A percentile compares a stretch with the other conserved stretches of the same genome.
Evolutionary conservation across 495 filamentous ascomycete genomes (phyloP).

Genomic region (Penicillium ucsense): DNA sequence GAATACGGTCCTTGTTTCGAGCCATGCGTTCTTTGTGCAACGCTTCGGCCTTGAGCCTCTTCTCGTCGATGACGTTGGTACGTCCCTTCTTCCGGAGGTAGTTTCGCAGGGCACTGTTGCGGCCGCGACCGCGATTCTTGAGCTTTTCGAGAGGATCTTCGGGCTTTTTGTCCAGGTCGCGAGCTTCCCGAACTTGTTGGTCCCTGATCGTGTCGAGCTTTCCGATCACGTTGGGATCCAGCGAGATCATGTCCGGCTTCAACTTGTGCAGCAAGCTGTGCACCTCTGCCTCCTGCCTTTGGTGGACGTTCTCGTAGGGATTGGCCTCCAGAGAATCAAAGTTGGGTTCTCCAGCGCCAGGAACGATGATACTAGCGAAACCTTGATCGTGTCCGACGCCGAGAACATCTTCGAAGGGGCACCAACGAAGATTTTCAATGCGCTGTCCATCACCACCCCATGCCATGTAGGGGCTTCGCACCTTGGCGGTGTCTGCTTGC

Average conservation of each 20-base stretch:
- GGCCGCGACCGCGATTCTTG: constrained; percentile 75
- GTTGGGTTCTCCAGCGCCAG: constrained; percentile 92
- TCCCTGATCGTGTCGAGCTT: constrained; percentile 69
- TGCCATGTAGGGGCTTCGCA: constrained; percentile 82
- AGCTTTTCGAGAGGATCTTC: constrained; percentile 60
- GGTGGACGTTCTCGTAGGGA: constrained; percentile 91
- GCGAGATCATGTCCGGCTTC: constrained; percentile 91
- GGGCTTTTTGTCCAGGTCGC: constrained; percentile 63
- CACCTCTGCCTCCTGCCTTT: constrained; percentile 90
- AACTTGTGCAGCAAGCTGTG: constrained; percentile 83
- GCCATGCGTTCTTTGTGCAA: constrained; percentile 54
- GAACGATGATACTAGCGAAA: constrained; percentile 81
- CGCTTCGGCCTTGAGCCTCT: constrained; percentile 56
- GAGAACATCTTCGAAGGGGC: constrained; percentile 87
- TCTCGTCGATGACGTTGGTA: constrained; percentile 89
- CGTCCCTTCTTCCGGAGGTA: constrained; percentile 81
- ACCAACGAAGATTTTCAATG: constrained; percentile 79
- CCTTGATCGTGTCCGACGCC: constrained; percentile 77
- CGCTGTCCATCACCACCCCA: constrained; percentile 81
- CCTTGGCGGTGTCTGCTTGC: constrained; percentile 58
- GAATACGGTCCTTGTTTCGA: constrained; percentile 54
- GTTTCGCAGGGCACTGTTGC: constrained; percentile 79
- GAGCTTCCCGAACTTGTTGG: constrained; percentile 60
- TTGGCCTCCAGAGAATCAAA: constrained; percentile 90
- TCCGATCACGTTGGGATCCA: constrained; percentile 85